A percentile compares a stretch with the other conserved stretches of the same genome.
These are phyloP conservation scores for Fusarium sambucinum DNA, from an alignment of 2,329 filamentous ascomycete genomes.

Conservation along the genomic window DNA sequence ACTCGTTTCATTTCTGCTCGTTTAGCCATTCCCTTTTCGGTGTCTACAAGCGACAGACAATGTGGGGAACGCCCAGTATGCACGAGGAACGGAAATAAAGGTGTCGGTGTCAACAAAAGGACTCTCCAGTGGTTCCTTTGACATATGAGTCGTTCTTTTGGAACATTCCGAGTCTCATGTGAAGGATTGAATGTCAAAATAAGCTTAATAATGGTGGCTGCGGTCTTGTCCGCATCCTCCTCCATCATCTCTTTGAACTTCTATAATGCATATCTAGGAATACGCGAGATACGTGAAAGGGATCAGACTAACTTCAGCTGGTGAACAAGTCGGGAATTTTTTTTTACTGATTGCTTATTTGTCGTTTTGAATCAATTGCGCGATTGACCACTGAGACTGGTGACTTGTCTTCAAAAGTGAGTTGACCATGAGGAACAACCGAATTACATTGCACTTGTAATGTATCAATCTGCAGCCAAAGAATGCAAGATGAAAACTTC, in stretches of 20 bases:
- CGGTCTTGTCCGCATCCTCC: neutral
- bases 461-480: neutral
- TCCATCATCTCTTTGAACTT: neutral
- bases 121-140: neutral
- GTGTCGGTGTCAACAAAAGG: neutral
- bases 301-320: neutral
- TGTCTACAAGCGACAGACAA: neutral
- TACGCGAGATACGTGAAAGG: neutral
- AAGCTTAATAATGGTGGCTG: neutral
- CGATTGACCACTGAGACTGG: neutral
- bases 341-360: too few relatives aligned
- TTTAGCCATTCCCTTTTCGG: neutral
- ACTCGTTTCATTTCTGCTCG: neutral
- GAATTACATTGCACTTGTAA: too few relatives aligned
- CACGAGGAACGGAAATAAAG: neutral
- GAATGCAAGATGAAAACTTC: neutral
- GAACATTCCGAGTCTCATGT: neutral
- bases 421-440: neutral
- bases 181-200: fast-evolving
- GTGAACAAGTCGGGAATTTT: too few relatives aligned
- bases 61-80: neutral
- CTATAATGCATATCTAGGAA: too few relatives aligned
- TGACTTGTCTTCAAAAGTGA: too few relatives aligned
- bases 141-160: neutral
- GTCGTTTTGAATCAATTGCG: neutral